Base-by-base conservation (phyloP, 2,329 filamentous ascomycete species). In the Sporothrix pallida region DNA sequence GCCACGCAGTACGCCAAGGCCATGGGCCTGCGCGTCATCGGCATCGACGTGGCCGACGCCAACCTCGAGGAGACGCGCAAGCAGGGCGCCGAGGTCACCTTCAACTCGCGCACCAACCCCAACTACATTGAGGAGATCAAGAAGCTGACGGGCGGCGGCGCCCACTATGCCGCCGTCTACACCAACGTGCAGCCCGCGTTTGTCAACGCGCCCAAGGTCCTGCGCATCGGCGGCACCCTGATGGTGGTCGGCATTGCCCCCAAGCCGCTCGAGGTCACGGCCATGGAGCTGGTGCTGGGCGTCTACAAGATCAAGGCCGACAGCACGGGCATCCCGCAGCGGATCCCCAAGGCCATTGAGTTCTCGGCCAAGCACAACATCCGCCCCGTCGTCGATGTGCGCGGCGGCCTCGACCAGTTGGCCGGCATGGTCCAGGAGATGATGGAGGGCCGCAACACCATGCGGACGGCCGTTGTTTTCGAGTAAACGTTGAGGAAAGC, bases 1-100 rank as follows among this genome's bases (percentile, higher is more conserved):
- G 83, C 83, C 2, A 81, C 83, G 7, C 83, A 85, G 73, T 85
- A 80, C 75, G 83, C 83, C 9, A 84, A 83, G 75, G 84, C 83
- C n/a, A 83, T 83, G 81, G 83, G 83, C 8, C 78, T 81, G 72
- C 82, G 81, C 69, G 82, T 83, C 6, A 80, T 85, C 5, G 83
- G 80, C 7, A 79, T 86, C 44, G 84, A 86, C 73, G 81, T 85
- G 68, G 83, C 82, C 70, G 81, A 85, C 74, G 78, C 77, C 2
- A 82, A 82, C 70, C 81, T 85, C 1, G 79, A 80, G 26, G 80
- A 82, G 74, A 80, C 81, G 17, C 82, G 79, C 70, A 79, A 80
- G 50, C 80, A 82, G 44, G 82, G 84, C 52, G 83, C 83, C 37
- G 83, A 84, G 71, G 79, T 80, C 10, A 77, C 81, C n/a, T 83